A percentile compares a stretch with the other conserved stretches of the same genome.
Evolutionary conservation across 1,284 basidiomycete genomes (phyloP).

Genomic region (Cystobasidium slooffiae): DNA sequence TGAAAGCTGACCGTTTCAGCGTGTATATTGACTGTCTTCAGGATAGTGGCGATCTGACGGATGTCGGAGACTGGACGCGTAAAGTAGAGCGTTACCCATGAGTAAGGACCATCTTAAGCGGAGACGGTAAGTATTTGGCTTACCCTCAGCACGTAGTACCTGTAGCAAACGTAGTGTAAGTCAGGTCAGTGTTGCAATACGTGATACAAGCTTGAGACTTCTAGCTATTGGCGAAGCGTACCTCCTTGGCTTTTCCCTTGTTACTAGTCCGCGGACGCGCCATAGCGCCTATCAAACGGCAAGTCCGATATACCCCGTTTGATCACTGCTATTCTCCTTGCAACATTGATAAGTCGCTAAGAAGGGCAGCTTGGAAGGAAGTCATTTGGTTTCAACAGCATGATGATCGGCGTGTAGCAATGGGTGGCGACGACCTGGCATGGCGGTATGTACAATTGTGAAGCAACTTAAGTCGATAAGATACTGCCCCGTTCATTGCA

Average conservation of each 20-base stretch:
- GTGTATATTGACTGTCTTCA: conserved; percentile 48
- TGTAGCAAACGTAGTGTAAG: background rate
- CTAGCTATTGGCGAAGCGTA: background rate
- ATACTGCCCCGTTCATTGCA: too few species aligned
- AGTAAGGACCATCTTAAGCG: too few species aligned
- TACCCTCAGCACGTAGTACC: conserved; percentile 38
- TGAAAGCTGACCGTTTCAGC: conserved; percentile 9
- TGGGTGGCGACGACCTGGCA: too few species aligned
- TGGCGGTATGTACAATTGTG: too few species aligned
- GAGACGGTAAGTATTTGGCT: too few species aligned
- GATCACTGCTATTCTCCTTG: too few species aligned
- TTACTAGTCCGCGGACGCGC: conserved; percentile 1
- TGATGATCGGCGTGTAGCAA: too few species aligned
- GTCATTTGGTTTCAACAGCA: too few species aligned
- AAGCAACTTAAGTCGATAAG: too few species aligned
- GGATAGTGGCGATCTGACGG: conserved; percentile 49
- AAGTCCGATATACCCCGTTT: background rate
- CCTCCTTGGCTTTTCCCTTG: conserved; percentile 14
- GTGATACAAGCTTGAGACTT: background rate
- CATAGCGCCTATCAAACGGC: background rate
- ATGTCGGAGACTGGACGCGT: conserved; percentile 46
- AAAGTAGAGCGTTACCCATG: background rate
- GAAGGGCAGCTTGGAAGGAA: too few species aligned
- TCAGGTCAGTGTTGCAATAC: background rate
- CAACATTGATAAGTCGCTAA: too few species aligned